Percentiles rank a stretch among this genome's conserved stretches.
Conservation (phyloP, 2,329 filamentous ascomycete species). For the Xylaria sp. region DNA sequence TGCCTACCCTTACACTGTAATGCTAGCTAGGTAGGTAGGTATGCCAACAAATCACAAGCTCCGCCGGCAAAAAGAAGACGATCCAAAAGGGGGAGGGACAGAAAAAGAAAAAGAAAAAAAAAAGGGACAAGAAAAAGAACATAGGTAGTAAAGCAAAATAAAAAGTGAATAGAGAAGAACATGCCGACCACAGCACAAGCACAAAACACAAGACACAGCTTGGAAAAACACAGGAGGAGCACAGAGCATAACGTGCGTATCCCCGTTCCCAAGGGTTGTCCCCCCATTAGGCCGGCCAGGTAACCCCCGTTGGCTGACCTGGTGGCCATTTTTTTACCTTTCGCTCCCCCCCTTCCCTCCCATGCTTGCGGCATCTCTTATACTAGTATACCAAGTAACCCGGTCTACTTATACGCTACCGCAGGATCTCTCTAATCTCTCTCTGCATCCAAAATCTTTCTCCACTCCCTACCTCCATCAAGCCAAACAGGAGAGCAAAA, state of each 20-base stretch:
- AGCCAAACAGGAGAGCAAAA: slow-evolving; percentile 26
- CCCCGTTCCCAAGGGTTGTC: slow-evolving; percentile 12
- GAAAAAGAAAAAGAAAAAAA: slow-evolving; percentile 8
- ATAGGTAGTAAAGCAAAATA: neutral
- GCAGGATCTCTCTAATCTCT: slow-evolving; percentile 2
- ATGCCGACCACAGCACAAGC: neutral
- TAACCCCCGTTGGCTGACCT: slow-evolving; percentile 9
- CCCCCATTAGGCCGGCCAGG: slow-evolving; percentile 5
- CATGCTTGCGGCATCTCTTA: slow-evolving; percentile 6
- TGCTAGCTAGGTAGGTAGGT: neutral
- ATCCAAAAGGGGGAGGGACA: neutral
- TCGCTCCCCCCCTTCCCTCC: neutral
- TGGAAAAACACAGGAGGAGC: no score
- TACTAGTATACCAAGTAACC: no score
- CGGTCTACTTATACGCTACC: neutral
- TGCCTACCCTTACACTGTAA: neutral
- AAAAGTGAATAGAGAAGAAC: neutral
- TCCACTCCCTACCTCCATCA: slow-evolving; percentile 20
- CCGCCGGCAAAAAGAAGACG: neutral
- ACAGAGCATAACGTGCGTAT: slow-evolving; percentile 3
- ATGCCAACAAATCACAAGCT: slow-evolving; percentile 3
- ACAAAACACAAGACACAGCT: neutral
- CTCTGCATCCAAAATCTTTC: slow-evolving; percentile 21
- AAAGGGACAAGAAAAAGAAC: slow-evolving; percentile 3
- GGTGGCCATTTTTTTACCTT: slow-evolving; percentile 11